phyloP scores from a whole-genome alignment of 78 protist genomes.

The Trichosphaerium sp. region DNA sequence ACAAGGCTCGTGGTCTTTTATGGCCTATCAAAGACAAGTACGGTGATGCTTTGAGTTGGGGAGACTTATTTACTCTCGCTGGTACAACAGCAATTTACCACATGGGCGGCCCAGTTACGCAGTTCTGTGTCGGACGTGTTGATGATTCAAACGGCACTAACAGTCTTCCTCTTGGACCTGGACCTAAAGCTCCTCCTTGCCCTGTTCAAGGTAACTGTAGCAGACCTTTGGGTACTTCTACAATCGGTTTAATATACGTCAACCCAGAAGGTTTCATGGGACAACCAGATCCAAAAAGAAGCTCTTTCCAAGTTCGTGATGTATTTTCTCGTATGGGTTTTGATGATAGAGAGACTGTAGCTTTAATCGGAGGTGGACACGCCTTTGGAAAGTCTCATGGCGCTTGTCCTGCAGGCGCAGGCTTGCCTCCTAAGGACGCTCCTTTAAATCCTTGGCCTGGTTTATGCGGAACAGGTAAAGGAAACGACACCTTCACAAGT shows the following conservation, averaged over 20 bases:
- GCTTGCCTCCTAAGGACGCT: no score
- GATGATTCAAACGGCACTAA: constrained; percentile 1
- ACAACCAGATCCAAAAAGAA: constrained; percentile 1
- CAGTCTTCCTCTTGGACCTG: not conserved
- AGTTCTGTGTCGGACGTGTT: constrained; percentile 33
- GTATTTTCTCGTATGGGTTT: no score
- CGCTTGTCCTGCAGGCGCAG: no score
- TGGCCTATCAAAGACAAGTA: constrained; percentile 40
- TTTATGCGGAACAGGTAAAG: constrained; percentile 24
- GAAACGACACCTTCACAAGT: constrained; percentile 20
- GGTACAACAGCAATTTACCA: constrained; percentile 29
- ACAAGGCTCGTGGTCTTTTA: constrained; percentile 31
- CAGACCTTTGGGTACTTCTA: constrained; percentile 29
- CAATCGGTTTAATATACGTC: no score
- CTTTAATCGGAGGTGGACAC: no score
- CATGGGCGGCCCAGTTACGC: constrained; percentile 19
- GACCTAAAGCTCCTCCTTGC: no score
- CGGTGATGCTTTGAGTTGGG: constrained; percentile 47
- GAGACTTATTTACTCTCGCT: constrained; percentile 33
- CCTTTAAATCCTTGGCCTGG: not conserved
- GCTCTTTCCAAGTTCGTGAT: constrained; percentile 4
- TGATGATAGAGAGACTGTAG: constrained; percentile 51
- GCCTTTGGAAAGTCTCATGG: constrained; percentile 62
- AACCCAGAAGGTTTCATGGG: constrained; percentile 25
- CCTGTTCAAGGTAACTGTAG: no score